Conservation (phyloP, 345 rosid species). For the Eucalyptus marginata region DNA sequence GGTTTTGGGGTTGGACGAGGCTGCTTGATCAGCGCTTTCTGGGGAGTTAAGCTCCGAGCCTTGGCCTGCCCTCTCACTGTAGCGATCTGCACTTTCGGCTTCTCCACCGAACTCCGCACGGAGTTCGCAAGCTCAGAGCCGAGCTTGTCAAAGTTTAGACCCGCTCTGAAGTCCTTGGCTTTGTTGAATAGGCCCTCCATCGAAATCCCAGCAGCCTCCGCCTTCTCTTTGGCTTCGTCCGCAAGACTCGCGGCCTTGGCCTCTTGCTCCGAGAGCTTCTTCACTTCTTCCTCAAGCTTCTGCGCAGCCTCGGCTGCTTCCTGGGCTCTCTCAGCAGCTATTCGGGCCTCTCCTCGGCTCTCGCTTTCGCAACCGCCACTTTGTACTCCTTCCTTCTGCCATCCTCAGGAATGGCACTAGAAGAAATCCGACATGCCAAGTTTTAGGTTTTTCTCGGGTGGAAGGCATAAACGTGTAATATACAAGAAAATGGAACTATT, state of each 20-base stretch:
- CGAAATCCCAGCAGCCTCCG: conserved; percentile 37
- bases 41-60: conserved; percentile 50
- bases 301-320: conserved; percentile 44
- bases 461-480: background rate
- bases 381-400: conserved; percentile 73
- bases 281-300: conserved; percentile 35
- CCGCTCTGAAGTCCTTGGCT: conserved; percentile 61
- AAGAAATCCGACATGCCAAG: background rate
- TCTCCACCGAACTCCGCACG: conserved; percentile 25
- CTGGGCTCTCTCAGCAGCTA: conserved; percentile 46
- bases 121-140: conserved; percentile 54
- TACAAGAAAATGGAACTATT: background rate
- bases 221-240: conserved; percentile 50
- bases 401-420: conserved; percentile 77
- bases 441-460: background rate
- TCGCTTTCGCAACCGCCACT: conserved; percentile 50
- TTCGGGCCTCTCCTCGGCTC: conserved; percentile 50
- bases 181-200: conserved; percentile 36
- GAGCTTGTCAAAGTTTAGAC: conserved; percentile 58
- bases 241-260: conserved; percentile 43
- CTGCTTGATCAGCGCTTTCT: conserved; percentile 48
- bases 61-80: conserved; percentile 80
- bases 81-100: conserved; percentile 58
- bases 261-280: conserved; percentile 50
- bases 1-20: background rate